These are phyloP conservation scores for Peniophora sp. DNA, from an alignment of 1,284 basidiomycete genomes.

Conservation along the genomic window DNA sequence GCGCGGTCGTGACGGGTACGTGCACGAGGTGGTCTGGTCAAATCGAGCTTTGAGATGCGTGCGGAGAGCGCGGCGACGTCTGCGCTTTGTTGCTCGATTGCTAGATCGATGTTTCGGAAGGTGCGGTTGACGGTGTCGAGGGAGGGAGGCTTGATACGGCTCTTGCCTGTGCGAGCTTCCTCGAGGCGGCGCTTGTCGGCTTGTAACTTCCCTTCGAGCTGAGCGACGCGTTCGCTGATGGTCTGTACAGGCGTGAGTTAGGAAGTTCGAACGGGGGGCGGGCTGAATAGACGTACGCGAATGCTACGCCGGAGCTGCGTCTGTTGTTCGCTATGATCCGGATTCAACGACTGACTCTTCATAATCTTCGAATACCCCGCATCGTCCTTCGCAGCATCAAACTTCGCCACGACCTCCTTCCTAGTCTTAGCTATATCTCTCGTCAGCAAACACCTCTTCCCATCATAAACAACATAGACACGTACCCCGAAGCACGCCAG, in stretches of 20 bases:
- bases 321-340: constrained; percentile 83
- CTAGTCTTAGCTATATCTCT: constrained; percentile 52
- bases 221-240: constrained; percentile 64
- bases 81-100: constrained; percentile 53
- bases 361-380: constrained; percentile 77
- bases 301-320: constrained; percentile 64
- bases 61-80: constrained; percentile 50
- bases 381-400: constrained; percentile 69
- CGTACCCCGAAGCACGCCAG: constrained; percentile 59
- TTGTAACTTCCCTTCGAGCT: constrained; percentile 70
- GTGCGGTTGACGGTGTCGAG: constrained; percentile 80
- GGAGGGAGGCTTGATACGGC: constrained; percentile 56
- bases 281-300: constrained; percentile 36
- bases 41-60: constrained; percentile 47
- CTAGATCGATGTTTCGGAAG: constrained; percentile 73
- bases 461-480: not conserved
- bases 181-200: constrained; percentile 53
- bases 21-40: constrained; percentile 18
- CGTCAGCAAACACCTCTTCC: not conserved
- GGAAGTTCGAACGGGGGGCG: not conserved
- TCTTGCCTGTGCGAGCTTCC: not conserved
- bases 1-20: constrained; percentile 30
- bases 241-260: too few species aligned
- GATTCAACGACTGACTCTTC: constrained; percentile 74
- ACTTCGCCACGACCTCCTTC: constrained; percentile 68